These are phyloP conservation scores for Trichosanthes cucumerina DNA, from an alignment of 306 rosid species.

Conservation along the genomic window DNA sequence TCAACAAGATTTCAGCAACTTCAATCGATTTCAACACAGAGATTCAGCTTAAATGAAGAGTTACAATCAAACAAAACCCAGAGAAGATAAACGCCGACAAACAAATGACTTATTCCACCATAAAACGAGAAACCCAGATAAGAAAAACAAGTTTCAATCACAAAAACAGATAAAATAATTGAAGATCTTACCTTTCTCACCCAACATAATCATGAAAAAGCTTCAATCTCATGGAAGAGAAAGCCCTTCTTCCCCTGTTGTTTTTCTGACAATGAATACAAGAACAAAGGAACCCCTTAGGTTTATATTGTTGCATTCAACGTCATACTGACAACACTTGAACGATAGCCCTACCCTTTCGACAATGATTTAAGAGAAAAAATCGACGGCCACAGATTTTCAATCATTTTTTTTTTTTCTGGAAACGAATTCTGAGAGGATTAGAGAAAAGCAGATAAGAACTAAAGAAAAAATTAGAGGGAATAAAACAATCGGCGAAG, in stretches of 20 bases:
- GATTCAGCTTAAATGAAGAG: neutral
- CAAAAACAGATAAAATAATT: neutral
- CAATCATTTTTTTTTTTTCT: neutral
- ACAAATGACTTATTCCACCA: neutral
- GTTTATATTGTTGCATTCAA: neutral
- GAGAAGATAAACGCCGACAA: neutral
- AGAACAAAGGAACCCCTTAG: neutral
- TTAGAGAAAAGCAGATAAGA: neutral
- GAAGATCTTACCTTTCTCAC: neutral
- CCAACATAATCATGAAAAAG: neutral
- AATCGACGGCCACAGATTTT: conserved; percentile 8
- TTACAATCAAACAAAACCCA: neutral
- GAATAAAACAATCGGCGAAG: neutral
- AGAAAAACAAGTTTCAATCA: neutral
- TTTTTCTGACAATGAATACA: neutral
- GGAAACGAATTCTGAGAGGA: neutral
- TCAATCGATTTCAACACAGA: neutral
- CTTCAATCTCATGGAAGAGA: neutral
- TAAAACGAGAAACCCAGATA: neutral
- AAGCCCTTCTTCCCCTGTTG: neutral
- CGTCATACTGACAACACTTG: neutral
- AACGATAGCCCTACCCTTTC: neutral
- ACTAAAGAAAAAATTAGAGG: neutral
- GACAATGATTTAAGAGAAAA: neutral
- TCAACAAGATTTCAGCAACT: neutral